These are phyloP conservation scores for Yarrowia hollandica DNA, from an alignment of 805 yeast species.

Conservation along the genomic window DNA sequence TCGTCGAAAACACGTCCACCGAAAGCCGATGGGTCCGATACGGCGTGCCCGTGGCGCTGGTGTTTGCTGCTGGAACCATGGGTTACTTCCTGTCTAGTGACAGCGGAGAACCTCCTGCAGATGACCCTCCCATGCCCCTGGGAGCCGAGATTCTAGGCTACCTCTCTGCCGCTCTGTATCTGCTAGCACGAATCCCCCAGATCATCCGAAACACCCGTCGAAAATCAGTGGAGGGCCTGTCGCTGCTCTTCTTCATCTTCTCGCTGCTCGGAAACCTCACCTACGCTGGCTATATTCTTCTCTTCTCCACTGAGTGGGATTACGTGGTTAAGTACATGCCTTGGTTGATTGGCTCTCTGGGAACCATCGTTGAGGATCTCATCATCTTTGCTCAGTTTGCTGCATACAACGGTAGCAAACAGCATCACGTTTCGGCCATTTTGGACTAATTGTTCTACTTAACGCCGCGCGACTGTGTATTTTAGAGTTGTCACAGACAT, in stretches of 20 bases:
- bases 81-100: conserved; percentile 58
- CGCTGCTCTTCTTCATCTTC: conserved; percentile 74
- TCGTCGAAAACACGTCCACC: conserved; percentile 47
- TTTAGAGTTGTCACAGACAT: neutral
- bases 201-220: conserved; percentile 75
- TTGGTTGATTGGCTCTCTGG: conserved; percentile 78
- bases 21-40: conserved; percentile 50
- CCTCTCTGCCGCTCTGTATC: conserved; percentile 63
- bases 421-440: conserved; percentile 27
- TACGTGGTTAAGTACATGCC: conserved; percentile 65
- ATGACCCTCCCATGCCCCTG: conserved; percentile 37
- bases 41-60: conserved; percentile 61
- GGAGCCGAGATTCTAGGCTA: conserved; percentile 74
- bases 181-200: conserved; percentile 83
- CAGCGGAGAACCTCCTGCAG: conserved; percentile 33
- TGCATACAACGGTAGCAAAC: conserved; percentile 46
- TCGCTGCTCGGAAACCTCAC: conserved; percentile 75
- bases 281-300: conserved; percentile 69
- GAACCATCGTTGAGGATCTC: conserved; percentile 71
- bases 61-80: conserved; percentile 58
- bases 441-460: neutral
- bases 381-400: conserved; percentile 68
- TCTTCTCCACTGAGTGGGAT: conserved; percentile 60
- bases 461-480: no score
- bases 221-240: conserved; percentile 80